phyloP scores from a whole-genome alignment of 179 eudicot genomes.

The Camellia oleifera region DNA sequence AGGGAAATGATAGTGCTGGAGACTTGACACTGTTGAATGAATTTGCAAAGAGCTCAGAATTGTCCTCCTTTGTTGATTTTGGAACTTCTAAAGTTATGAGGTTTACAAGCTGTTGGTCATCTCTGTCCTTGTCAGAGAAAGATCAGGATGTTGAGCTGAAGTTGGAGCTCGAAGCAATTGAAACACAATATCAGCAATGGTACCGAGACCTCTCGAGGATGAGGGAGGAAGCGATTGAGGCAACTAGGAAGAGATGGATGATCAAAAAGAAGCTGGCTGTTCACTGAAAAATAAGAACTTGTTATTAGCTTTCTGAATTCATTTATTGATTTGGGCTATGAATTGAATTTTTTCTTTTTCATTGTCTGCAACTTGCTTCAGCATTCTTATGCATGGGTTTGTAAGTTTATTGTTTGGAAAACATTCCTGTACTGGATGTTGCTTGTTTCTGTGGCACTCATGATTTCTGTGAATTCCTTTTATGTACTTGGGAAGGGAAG shows the following conservation, averaged over 20 bases:
- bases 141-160: slow-evolving; percentile 42
- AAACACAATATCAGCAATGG: slow-evolving; percentile 55
- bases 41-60: slow-evolving; percentile 27
- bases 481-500: background rate
- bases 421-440: background rate
- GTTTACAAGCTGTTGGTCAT: slow-evolving; percentile 43
- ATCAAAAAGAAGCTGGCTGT: slow-evolving; percentile 42
- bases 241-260: slow-evolving; percentile 63
- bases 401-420: slow-evolving; percentile 4
- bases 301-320: background rate
- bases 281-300: slow-evolving; percentile 10
- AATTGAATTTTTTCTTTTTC: background rate
- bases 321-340: background rate
- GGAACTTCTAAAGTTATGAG: slow-evolving; percentile 30
- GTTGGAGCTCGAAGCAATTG: slow-evolving; percentile 57
- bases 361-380: background rate
- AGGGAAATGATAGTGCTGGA: slow-evolving; percentile 18
- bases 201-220: slow-evolving; percentile 51
- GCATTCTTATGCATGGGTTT: background rate
- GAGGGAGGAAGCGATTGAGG: slow-evolving; percentile 56
- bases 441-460: background rate
- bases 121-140: slow-evolving; percentile 30
- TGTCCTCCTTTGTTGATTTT: slow-evolving; percentile 19
- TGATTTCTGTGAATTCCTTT: slow-evolving; percentile 1
- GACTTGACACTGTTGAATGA: slow-evolving; percentile 25